These are phyloP conservation scores for Entamoeba nuttalli DNA, from an alignment of 208 protist genomes.

Conservation along the genomic window DNA sequence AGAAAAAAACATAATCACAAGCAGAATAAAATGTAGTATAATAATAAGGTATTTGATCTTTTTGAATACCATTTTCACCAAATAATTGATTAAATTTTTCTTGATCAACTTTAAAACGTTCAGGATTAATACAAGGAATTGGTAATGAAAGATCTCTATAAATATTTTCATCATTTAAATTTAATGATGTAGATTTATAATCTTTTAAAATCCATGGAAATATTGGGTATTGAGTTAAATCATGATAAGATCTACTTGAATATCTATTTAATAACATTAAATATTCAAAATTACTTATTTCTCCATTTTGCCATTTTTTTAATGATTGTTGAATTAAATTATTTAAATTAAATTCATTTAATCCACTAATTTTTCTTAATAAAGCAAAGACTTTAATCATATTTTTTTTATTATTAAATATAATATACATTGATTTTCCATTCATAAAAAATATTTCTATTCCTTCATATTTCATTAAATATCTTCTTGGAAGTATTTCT, in stretches of 20 bases:
- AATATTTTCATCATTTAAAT: conserved; percentile 27
- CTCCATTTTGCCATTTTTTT: conserved; percentile 2
- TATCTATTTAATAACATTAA: conserved; percentile 18
- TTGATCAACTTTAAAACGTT: neutral
- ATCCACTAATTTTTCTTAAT: too few relatives aligned
- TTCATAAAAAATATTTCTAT: too few relatives aligned
- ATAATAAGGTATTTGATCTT: conserved; percentile 28
- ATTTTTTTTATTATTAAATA: too few relatives aligned
- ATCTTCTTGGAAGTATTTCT: too few relatives aligned
- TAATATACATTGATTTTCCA: too few relatives aligned
- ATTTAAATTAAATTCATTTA: too few relatives aligned
- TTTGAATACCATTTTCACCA: neutral
- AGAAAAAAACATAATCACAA: conserved; percentile 33
- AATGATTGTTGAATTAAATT: neutral
- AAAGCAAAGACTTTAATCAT: too few relatives aligned
- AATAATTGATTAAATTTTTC: conserved; percentile 20
- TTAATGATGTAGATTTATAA: conserved; percentile 12
- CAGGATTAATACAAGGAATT: conserved; percentile 30
- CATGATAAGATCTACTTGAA: conserved; percentile 13
- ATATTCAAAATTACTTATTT: conserved; percentile 30
- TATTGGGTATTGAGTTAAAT: conserved; percentile 31
- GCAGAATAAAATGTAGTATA: conserved; percentile 44
- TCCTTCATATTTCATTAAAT: too few relatives aligned
- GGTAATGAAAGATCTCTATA: conserved; percentile 47
- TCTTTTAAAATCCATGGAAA: conserved; percentile 36